Evolutionary conservation across 805 yeast species (phyloP), one percentile per base, ranked within the genome.

Genomic region (Candida orba): DNA sequence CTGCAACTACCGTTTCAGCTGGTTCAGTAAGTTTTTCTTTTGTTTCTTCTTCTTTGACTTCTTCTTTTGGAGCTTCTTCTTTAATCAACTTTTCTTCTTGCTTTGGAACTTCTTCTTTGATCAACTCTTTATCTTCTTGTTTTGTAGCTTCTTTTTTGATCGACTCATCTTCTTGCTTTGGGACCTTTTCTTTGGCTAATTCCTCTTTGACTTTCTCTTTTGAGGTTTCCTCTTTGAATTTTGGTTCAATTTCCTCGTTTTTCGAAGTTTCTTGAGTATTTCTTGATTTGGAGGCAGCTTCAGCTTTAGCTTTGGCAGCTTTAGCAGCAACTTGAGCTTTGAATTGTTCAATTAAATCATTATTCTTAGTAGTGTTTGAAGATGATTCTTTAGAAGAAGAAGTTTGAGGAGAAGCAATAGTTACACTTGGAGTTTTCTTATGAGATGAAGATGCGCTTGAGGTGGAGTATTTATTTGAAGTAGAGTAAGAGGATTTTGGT

Each of bases 201-300:
- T 23, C 25, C 34, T 58, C 57, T 10, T 53, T 63, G 20, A 61
- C 37, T 12, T 22, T 27, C 20, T 58, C 57, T 10, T 53, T 63
- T 22, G 54, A 47, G 18, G 62, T 36, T 14, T 27, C 23, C 40
- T 43, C 34, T 46, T 41, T 43, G 20, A 36, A 27, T 24, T 37
- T 37, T 20, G 31, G 20, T 15, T 25, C 40, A 15, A 17, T 18
- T 35, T 38, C 45, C 15, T 36, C 31, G 34, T 15, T 7, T 31
- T 33, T 43, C 29, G 39, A 17, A 20, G 5, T 20, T 14, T 13
- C 50, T 31, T 52, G 43, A 13, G 44, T 56, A 24, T 47, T 40
- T 30, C 31, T 32, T 4, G 32, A 14, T 31, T 31, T 31, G 10
- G n/a, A n/a, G 18, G 35, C 20, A 20, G 49, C 39, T 36, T 53